Evolutionary conservation across 2,329 filamentous ascomycete species (phyloP).

Genomic region (Nothomitra cinnamomea): DNA sequence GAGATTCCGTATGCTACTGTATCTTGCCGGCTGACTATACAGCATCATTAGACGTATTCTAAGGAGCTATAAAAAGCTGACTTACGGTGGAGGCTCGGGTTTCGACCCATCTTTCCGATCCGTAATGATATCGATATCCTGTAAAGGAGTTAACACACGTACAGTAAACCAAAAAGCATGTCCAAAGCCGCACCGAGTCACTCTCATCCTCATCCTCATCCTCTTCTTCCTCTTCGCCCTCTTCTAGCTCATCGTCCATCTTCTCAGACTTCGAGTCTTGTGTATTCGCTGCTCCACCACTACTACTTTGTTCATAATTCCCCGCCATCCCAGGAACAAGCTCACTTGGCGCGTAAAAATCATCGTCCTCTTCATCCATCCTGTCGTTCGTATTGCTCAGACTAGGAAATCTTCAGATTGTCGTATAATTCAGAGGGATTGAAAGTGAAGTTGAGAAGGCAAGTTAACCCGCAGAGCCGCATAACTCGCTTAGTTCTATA

Average conservation of each 20-base stretch:
- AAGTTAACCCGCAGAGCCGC: background rate
- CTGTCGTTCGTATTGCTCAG: constrained; percentile 1
- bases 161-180: constrained; percentile 13
- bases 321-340: constrained; percentile 9
- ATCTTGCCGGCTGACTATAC: constrained; percentile 4
- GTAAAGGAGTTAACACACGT: constrained; percentile 4
- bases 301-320: too few relatives aligned
- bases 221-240: constrained; percentile 28
- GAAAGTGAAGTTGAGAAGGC: background rate
- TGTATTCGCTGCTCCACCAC: constrained; percentile 8
- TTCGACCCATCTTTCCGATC: constrained; percentile 26
- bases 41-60: background rate
- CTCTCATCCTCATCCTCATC: constrained; percentile 24
- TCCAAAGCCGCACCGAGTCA: constrained; percentile 21
- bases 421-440: background rate
- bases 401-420: too few relatives aligned
- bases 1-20: constrained; percentile 5
- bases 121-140: constrained; percentile 37
- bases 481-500: background rate
- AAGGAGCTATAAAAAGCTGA: background rate
- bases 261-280: constrained; percentile 13
- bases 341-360: constrained; percentile 25
- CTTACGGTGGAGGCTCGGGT: constrained; percentile 21
- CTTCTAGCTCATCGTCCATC: constrained; percentile 26
- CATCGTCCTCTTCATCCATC: constrained; percentile 36